Evolutionary conservation across 1,284 basidiomycete genomes (phyloP).

Genomic region (Neonothopanus nambi): DNA sequence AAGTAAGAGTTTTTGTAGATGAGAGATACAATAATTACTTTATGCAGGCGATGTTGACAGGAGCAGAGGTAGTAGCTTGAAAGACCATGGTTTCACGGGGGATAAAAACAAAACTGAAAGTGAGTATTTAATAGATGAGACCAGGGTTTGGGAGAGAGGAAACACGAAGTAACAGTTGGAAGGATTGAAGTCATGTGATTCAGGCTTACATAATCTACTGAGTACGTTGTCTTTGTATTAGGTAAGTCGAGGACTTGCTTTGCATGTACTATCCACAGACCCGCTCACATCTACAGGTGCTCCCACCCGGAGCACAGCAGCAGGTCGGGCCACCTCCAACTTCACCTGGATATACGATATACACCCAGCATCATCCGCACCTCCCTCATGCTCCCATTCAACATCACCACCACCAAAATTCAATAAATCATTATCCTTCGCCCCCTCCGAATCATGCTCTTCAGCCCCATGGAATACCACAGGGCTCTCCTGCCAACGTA

Average conservation of each 20-base stretch:
- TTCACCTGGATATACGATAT: constrained; percentile 54
- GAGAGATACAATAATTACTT: constrained; percentile 60
- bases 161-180: too few relatives aligned
- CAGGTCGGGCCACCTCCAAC: constrained; percentile 39
- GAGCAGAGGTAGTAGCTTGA: constrained; percentile 90
- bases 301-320: constrained; percentile 4
- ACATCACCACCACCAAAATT: constrained; percentile 71
- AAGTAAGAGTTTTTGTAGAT: constrained; percentile 14
- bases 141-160: too few relatives aligned
- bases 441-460: constrained; percentile 57
- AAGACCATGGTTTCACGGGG: constrained; percentile 53
- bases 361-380: constrained; percentile 36
- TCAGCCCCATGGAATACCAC: constrained; percentile 52
- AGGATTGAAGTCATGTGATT: too few relatives aligned
- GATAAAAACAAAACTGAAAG: neutral
- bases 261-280: too few relatives aligned
- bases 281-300: constrained; percentile 5
- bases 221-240: too few relatives aligned
- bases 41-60: constrained; percentile 96
- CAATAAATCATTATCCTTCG: constrained; percentile 71
- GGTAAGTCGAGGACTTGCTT: too few relatives aligned
- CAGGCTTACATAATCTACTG: too few relatives aligned
- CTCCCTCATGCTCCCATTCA: constrained; percentile 10
- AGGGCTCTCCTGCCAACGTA: constrained; percentile 65
- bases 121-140: neutral